Evolutionary conservation across 805 yeast genomes (phyloP).

Genomic region (Scheffersomyces spartinae): DNA sequence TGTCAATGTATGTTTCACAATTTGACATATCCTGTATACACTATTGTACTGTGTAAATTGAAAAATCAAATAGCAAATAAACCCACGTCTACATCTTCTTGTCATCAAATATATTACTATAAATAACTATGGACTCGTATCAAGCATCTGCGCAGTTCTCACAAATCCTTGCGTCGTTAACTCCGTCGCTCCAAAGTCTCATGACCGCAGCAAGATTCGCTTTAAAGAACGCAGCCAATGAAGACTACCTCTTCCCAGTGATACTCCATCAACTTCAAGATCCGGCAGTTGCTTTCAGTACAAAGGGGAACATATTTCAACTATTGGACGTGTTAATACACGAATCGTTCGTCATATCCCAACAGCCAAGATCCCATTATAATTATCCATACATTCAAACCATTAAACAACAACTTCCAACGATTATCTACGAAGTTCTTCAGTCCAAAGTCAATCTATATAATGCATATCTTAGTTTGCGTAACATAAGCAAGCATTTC

Average conservation of each 20-base stretch:
- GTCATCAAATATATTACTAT: no score
- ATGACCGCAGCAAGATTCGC: constrained; percentile 45
- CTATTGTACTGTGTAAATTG: no score
- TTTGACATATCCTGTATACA: no score
- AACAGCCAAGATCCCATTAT: constrained; percentile 21
- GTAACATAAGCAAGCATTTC: constrained; percentile 9
- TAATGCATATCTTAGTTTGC: constrained; percentile 24
- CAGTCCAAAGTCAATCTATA: constrained; percentile 21
- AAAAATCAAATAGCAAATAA: no score
- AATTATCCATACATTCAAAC: constrained; percentile 27
- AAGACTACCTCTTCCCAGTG: constrained; percentile 59
- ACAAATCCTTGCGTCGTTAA: constrained; percentile 50
- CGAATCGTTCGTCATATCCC: constrained; percentile 22
- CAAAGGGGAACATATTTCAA: constrained; percentile 55
- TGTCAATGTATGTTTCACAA: no score
- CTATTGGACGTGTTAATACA: constrained; percentile 53
- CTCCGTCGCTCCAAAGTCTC: constrained; percentile 48
- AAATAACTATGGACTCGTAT: constrained; percentile 89
- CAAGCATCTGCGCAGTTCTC: constrained; percentile 72
- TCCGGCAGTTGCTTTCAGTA: constrained; percentile 39
- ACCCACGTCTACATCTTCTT: no score
- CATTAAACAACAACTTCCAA: constrained; percentile 22
- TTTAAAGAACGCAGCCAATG: constrained; percentile 42
- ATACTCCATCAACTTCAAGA: constrained; percentile 48
- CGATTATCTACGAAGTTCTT: constrained; percentile 19